These are phyloP conservation scores for Exophiala xenobiotica DNA, from an alignment of 2,329 filamentous ascomycete genomes.

Conservation along the genomic window DNA sequence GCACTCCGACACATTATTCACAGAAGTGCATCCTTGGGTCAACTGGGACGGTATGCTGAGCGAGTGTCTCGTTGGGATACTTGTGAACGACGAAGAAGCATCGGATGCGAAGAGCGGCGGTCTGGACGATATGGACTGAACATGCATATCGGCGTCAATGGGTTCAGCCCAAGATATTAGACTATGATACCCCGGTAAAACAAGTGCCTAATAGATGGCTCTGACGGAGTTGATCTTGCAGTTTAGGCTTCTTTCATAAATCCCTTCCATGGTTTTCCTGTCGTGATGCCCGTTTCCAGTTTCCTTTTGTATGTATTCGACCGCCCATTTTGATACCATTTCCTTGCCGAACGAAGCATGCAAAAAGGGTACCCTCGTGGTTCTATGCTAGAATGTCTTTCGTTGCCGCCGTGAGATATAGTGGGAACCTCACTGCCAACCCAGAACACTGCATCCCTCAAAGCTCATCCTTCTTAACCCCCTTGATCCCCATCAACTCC, in stretches of 20 bases:
- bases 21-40: slow-evolving; percentile 66
- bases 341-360: too few species aligned
- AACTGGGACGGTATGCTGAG: slow-evolving; percentile 67
- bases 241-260: too few species aligned
- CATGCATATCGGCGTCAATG: slow-evolving; percentile 6
- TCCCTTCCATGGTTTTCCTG: too few species aligned
- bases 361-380: too few species aligned
- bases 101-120: slow-evolving; percentile 31
- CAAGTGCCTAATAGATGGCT: slow-evolving; percentile 6
- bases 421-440: too few species aligned
- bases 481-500: slow-evolving; percentile 79
- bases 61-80: slow-evolving; percentile 61
- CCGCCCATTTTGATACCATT: too few species aligned
- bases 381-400: too few species aligned
- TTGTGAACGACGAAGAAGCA: slow-evolving; percentile 56
- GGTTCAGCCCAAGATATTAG: neutral
- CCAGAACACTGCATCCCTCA: too few species aligned
- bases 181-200: slow-evolving; percentile 18
- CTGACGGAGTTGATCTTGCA: neutral
- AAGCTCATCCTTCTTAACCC: slow-evolving; percentile 50
- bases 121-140: slow-evolving; percentile 62
- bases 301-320: too few species aligned
- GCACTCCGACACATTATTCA: slow-evolving; percentile 63
- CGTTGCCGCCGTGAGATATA: too few species aligned
- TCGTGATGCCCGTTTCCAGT: too few species aligned